Conservation (phyloP, 768 basidiomycete species). For the Sarcomyxa edulis region DNA sequence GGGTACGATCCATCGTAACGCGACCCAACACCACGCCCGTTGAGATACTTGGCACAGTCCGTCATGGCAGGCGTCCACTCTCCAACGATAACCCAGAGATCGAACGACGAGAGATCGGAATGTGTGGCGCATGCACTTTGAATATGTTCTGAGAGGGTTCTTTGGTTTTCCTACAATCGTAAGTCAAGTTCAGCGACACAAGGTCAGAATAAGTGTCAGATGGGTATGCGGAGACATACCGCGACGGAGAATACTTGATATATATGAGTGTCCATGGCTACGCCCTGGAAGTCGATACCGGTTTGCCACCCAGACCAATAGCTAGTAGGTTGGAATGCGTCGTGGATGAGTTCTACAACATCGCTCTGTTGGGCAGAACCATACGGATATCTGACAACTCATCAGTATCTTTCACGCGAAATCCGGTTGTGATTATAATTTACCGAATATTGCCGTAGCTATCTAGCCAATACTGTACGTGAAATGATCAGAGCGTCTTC, state of each 20-base stretch:
- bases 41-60: constrained; percentile 79
- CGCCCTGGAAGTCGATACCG: constrained; percentile 50
- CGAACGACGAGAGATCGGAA: constrained; percentile 41
- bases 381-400: constrained; percentile 26
- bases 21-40: constrained; percentile 72
- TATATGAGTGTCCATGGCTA: constrained; percentile 76
- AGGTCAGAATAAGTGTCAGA: background rate
- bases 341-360: constrained; percentile 63
- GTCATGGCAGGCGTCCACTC: constrained; percentile 82
- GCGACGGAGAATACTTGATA: constrained; percentile 68
- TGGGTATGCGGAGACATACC: constrained; percentile 29
- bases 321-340: constrained; percentile 72
- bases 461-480: constrained; percentile 61
- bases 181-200: background rate
- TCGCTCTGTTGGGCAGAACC: constrained; percentile 46
- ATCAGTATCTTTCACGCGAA: constrained; percentile 7
- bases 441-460: constrained; percentile 74
- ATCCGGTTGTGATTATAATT: constrained; percentile 3
- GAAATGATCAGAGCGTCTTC: background rate
- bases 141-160: constrained; percentile 53
- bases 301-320: constrained; percentile 66
- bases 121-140: constrained; percentile 46
- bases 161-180: constrained; percentile 42
- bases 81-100: constrained; percentile 80
- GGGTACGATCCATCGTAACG: constrained; percentile 59